Evolutionary conservation across 805 yeast genomes (phyloP).

Genomic region (Saccharomyces eubayanus): DNA sequence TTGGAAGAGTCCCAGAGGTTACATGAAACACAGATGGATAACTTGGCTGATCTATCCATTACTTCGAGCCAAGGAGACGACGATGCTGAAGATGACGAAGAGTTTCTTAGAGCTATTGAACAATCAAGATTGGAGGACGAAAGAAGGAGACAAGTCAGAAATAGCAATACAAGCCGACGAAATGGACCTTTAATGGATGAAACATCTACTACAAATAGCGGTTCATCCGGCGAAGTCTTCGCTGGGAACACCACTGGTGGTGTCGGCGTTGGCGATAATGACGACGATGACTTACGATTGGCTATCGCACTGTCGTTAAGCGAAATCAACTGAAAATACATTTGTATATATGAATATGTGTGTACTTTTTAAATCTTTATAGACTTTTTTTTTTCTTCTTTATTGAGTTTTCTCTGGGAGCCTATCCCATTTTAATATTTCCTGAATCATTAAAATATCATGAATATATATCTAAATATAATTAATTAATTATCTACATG

Average conservation of each 20-base stretch:
- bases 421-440: background rate
- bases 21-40: background rate
- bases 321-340: conserved; percentile 14
- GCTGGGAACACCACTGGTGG: background rate
- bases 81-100: conserved; percentile 14
- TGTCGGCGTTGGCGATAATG: background rate
- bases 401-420: background rate
- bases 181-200: background rate
- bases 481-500: background rate
- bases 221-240: background rate
- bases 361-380: background rate
- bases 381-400: background rate
- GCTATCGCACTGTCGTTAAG: conserved; percentile 30
- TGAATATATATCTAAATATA: background rate
- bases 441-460: background rate
- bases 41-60: conserved; percentile 1
- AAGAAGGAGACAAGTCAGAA: background rate
- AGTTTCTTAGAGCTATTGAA: conserved; percentile 14
- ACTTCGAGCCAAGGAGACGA: conserved; percentile 1
- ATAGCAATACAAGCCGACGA: background rate
- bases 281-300: conserved; percentile 26
- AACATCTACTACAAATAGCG: background rate
- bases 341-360: background rate
- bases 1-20: conserved; percentile 10
- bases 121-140: conserved; percentile 12